Base-by-base conservation (phyloP, 2,329 filamentous ascomycete species). In the Fusarium kyushuense region DNA sequence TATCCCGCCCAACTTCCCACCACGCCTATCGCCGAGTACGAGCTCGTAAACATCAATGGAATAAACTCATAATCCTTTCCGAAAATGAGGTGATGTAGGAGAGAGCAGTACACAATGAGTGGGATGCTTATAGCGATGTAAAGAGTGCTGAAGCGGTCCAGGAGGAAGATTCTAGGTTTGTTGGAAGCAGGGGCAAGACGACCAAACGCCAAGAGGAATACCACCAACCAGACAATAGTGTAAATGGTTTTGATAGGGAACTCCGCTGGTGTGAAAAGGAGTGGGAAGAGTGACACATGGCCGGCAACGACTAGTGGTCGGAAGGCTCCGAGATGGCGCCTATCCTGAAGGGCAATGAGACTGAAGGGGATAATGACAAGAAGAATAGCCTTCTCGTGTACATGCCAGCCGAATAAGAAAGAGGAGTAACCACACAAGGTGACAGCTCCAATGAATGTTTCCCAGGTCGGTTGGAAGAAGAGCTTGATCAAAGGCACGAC, bases 341-440 rank as follows among this genome's bases (percentile, higher is more conserved):
- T 89, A 77, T 98, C 94, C 77, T 91, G 92, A 52, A 98, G 87
- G 1, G 95, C 94, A 63, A 98, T 90, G 64, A 99, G 86, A 72
- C 92, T 96, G 83, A 98, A 98, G 1, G 96, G 96, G 48, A 98
- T 92, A 70, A 99, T 94, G 75, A 98, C 91, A 21, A 98, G 87
- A 23, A 99, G 86, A 58, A 99, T 92, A 2, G 96, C 96, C 80
- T 99, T 99, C 77, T 99, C 96, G 74, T 99, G 96, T 11, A 99
- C 96, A 76, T 99, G 96, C 94, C 95, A 99, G 58, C 96, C 95
- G 73, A 98, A 98, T 12, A 99, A 85, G 81, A 99, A 99, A 0
- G 95, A 97, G 0, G 95, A 92, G 76, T 97, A 99, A 60, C 93
- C 96, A 75, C 96, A 98, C 17, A 98, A 88, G 0, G 95, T 97